Evolutionary conservation across 768 basidiomycete species (phyloP).

Genomic region (Lyophyllum decastes): DNA sequence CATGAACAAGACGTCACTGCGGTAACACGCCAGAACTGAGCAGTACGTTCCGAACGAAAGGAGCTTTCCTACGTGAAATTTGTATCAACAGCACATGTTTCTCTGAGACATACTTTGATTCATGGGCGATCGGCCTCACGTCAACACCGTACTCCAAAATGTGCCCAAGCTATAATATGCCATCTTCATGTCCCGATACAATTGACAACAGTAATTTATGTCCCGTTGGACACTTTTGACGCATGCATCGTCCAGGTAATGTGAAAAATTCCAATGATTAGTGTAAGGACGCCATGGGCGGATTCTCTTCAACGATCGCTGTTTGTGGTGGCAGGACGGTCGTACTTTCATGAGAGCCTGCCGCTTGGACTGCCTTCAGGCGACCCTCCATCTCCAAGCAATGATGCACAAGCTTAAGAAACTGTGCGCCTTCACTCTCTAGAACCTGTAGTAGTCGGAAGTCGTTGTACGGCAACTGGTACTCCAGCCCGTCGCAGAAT

Average conservation of each 20-base stretch:
- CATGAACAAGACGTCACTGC: too few species aligned
- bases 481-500: conserved; percentile 48
- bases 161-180: too few species aligned
- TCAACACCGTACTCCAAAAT: too few species aligned
- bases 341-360: neutral
- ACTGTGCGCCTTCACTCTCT: conserved; percentile 41
- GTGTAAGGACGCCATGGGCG: neutral
- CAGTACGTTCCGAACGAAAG: too few species aligned
- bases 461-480: conserved; percentile 48
- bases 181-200: neutral
- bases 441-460: conserved; percentile 41
- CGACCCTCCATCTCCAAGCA: conserved; percentile 44
- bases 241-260: neutral
- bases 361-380: conserved; percentile 1
- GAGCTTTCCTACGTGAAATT: too few species aligned
- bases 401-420: conserved; percentile 37
- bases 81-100: too few species aligned
- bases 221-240: neutral
- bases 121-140: too few species aligned
- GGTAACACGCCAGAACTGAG: too few species aligned
- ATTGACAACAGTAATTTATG: neutral
- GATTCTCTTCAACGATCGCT: neutral
- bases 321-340: neutral
- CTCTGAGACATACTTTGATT: too few species aligned
- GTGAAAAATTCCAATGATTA: neutral